phyloP scores from a whole-genome alignment of 2,329 filamentous ascomycete species.

The Fusarium sp. region DNA sequence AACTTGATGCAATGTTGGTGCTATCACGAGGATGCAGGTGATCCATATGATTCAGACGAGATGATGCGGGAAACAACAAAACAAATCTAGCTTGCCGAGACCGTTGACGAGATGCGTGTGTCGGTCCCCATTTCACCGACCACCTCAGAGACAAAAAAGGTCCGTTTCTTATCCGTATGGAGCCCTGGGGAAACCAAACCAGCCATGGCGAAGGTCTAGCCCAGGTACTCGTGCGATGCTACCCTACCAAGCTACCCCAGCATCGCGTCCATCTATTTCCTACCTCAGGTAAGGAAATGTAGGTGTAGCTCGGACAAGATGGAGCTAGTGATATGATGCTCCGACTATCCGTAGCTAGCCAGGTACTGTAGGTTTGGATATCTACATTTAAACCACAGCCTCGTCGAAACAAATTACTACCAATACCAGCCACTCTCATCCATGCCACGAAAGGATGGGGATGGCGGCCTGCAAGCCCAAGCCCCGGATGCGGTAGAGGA shows the following conservation, averaged over 20 bases:
- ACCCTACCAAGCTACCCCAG: conserved; percentile 33
- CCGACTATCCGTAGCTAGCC: background rate
- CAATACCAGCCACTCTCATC: background rate
- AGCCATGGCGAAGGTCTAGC: conserved; percentile 24
- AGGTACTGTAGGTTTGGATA: background rate
- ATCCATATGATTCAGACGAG: background rate
- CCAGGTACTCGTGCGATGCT: conserved; percentile 36
- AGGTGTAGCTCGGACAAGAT: conserved; percentile 5
- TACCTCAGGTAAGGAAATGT: conserved; percentile 10
- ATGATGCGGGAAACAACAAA: background rate
- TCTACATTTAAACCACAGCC: background rate
- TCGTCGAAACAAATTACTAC: background rate
- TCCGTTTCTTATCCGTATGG: conserved; percentile 3
- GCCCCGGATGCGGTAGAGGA: conserved; percentile 25
- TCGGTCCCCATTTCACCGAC: conserved; percentile 6
- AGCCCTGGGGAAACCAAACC: background rate
- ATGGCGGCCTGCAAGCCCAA: conserved; percentile 4
- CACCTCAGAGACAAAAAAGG: conserved; percentile 6
- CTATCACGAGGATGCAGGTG: background rate
- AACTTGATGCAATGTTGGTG: background rate
- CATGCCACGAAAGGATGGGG: background rate
- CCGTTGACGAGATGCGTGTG: conserved; percentile 2
- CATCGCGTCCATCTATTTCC: conserved; percentile 14
- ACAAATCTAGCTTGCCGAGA: background rate
- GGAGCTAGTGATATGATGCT: background rate